These are phyloP conservation scores for Periconia sp. DNA, from an alignment of 2,329 filamentous ascomycete species.

Conservation along the genomic window DNA sequence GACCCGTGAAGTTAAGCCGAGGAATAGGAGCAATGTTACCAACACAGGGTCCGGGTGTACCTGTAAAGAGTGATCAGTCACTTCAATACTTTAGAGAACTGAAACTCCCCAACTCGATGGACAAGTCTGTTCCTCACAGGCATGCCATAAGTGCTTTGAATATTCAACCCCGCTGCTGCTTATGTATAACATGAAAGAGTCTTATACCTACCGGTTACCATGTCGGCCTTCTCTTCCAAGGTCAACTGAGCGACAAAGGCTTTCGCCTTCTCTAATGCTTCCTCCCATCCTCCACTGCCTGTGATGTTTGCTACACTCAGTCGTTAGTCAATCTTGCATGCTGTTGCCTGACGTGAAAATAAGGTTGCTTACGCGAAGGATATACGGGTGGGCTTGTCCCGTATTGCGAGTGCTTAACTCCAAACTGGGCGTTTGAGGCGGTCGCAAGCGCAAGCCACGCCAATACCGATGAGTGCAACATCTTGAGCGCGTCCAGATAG, in stretches of 20 bases:
- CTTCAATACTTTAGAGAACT: too few relatives aligned
- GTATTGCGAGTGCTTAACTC: conserved; percentile 30
- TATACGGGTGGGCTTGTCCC: conserved; percentile 34
- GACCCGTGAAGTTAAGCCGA: conserved; percentile 46
- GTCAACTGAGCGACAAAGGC: conserved; percentile 38
- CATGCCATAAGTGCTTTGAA: too few relatives aligned
- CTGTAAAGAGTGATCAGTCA: too few relatives aligned
- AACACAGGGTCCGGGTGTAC: conserved; percentile 34
- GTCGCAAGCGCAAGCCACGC: conserved; percentile 11
- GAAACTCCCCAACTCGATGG: too few relatives aligned
- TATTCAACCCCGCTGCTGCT: too few relatives aligned
- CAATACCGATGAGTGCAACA: conserved; percentile 6
- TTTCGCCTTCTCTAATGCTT: conserved; percentile 37
- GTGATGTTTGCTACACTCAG: conserved; percentile 28
- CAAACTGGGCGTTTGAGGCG: conserved; percentile 23
- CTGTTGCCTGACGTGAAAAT: neutral
- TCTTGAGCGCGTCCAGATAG: conserved; percentile 7
- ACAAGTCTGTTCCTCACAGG: too few relatives aligned
- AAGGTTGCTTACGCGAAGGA: conserved; percentile 27
- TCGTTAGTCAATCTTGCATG: neutral
- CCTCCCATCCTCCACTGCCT: conserved; percentile 40
- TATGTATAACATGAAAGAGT: too few relatives aligned
- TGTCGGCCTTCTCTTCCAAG: conserved; percentile 40
- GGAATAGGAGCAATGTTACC: conserved; percentile 44
- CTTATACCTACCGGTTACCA: conserved; percentile 36